phyloP scores from a whole-genome alignment of 306 rosid genomes.

The Castanea sativa region DNA sequence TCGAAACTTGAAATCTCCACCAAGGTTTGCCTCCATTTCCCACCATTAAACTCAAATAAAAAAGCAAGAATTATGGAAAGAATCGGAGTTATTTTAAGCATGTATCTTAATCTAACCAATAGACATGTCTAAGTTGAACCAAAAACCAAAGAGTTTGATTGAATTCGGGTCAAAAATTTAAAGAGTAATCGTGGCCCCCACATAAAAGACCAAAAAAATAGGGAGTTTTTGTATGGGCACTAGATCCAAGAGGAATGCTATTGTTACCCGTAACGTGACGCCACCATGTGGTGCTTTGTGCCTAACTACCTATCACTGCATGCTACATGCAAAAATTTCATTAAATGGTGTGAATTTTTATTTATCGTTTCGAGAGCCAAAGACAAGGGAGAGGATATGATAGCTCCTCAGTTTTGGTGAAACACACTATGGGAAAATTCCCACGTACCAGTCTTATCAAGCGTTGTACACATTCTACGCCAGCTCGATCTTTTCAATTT shows the following conservation, averaged over 20 bases:
- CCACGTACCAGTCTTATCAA: background rate
- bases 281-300: slow-evolving; percentile 12
- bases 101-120: background rate
- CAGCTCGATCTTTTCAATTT: background rate
- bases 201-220: background rate
- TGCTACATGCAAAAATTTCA: background rate
- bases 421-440: background rate
- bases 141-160: background rate
- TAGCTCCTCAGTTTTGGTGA: background rate
- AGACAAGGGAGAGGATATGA: background rate
- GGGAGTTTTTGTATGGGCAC: slow-evolving; percentile 23
- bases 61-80: background rate
- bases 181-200: background rate
- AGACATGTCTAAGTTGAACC: background rate
- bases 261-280: slow-evolving; percentile 9
- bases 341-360: background rate
- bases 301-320: background rate
- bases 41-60: background rate
- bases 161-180: background rate
- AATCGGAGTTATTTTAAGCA: background rate
- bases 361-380: background rate
- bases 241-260: slow-evolving; percentile 36
- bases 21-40: background rate
- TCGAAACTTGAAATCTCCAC: background rate
- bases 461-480: background rate